Percentiles rank a stretch among this genome's conserved stretches.
Evolutionary conservation across 2,329 filamentous ascomycete species (phyloP).

Genomic region (Exophiala oligosperma): DNA sequence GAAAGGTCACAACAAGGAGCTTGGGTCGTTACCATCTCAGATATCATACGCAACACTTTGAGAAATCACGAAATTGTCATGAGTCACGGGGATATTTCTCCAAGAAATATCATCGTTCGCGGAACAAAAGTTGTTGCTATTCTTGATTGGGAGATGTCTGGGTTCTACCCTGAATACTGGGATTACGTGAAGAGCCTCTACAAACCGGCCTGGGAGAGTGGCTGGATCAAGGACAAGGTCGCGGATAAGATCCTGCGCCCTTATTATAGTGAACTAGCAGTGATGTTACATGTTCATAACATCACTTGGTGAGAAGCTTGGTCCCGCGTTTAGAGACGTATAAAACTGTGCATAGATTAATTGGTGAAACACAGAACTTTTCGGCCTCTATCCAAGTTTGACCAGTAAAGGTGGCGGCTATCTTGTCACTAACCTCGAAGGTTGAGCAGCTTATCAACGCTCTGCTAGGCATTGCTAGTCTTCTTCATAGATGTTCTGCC

Average conservation of each 20-base stretch:
- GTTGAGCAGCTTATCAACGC: too few species aligned
- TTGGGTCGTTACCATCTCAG: too few species aligned
- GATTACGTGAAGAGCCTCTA: slow-evolving; percentile 24
- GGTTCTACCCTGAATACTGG: slow-evolving; percentile 32
- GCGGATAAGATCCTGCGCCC: slow-evolving; percentile 26
- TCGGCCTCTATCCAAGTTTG: too few species aligned
- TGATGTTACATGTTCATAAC: slow-evolving; percentile 20
- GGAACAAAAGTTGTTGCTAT: slow-evolving; percentile 26
- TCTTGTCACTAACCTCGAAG: too few species aligned
- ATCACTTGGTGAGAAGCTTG: background rate
- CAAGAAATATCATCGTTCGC: slow-evolving; percentile 28
- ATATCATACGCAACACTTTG: too few species aligned
- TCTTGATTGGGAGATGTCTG: slow-evolving; percentile 31
- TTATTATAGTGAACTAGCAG: slow-evolving; percentile 23
- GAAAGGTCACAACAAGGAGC: too few species aligned
- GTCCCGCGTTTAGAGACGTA: too few species aligned
- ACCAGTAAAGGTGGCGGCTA: too few species aligned
- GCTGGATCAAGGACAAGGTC: slow-evolving; percentile 24
- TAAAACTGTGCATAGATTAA: too few species aligned
- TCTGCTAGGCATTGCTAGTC: too few species aligned
- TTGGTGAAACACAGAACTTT: too few species aligned
- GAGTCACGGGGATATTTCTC: slow-evolving; percentile 28
- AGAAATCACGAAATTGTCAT: slow-evolving; percentile 23
- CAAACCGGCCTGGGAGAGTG: slow-evolving; percentile 17
- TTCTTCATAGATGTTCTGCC: too few species aligned